Conservation (phyloP, 2,329 filamentous ascomycete genomes). For the Aureobasidium namibiae region DNA sequence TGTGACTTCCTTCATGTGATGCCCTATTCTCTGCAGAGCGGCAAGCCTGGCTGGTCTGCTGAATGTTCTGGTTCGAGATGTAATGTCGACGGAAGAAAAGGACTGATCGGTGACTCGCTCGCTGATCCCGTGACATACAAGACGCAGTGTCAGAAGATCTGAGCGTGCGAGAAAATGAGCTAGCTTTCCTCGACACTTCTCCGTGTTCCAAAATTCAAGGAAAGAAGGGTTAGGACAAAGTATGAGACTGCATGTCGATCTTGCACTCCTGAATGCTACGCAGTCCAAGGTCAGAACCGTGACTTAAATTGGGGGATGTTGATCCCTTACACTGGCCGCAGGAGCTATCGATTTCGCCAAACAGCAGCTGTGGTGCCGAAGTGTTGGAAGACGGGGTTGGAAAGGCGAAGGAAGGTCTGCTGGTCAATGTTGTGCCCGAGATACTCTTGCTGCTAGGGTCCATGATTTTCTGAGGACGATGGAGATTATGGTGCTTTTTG, state of each 20-base stretch:
- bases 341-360: conserved; percentile 42
- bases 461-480: neutral
- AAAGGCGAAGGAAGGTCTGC: conserved; percentile 27
- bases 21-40: conserved; percentile 68
- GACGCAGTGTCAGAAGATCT: conserved; percentile 46
- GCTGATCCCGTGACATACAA: conserved; percentile 62
- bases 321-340: conserved; percentile 28
- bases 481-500: neutral
- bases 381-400: conserved; percentile 24
- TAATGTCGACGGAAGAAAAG: conserved; percentile 61
- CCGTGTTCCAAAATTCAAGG: conserved; percentile 42
- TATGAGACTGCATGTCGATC: conserved; percentile 41
- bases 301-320: neutral
- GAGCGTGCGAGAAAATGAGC: conserved; percentile 33
- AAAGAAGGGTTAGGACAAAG: conserved; percentile 41
- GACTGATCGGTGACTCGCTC: conserved; percentile 60
- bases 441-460: neutral
- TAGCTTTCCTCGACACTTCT: conserved; percentile 37
- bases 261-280: conserved; percentile 36
- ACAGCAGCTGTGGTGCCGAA: conserved; percentile 34
- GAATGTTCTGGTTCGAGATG: conserved; percentile 66
- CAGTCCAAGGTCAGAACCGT: conserved; percentile 13
- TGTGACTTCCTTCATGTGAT: conserved; percentile 67
- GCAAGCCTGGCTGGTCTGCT: conserved; percentile 64
- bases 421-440: conserved; percentile 19